Base-by-base conservation (phyloP, 495 filamentous ascomycete genomes). In the Aspergillus homomorphus region DNA sequence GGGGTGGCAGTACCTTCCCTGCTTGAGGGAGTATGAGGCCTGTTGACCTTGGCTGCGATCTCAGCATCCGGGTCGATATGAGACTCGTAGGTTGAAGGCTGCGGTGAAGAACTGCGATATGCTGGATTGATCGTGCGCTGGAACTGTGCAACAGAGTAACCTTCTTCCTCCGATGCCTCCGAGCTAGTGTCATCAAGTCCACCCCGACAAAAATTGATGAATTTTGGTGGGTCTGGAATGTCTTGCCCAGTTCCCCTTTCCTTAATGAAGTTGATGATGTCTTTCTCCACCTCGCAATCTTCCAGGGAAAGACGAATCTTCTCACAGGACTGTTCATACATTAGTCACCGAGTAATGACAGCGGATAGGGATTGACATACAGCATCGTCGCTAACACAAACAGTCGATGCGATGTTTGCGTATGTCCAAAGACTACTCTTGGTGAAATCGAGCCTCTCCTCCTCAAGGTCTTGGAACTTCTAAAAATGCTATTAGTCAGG, bases 381-480 rank as follows among this genome's bases (percentile, higher is more conserved):
- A 53, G 88, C 87, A 76, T 99, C 95, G 69, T 99, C 95, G 73
- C 94, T 97, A 10, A 99, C 93, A 65, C 95, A 99, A n/a, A 98
- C 95, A 23, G 93, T 98, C 1, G 92, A 96, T 2, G 92, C 88
- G 60, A 98, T 89, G 66, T 99, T 99, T 23, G 95, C 95, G 67
- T 97, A 98, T 19, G 83, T 90, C 95, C 95, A 99, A 14, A 98
- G 79, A 67, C 95, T 98, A 75, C 88, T 92, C 78, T 98, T 99
- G 56, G 89, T 89, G 68, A 95, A 98, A 69, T 99, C 95, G 26
- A 99, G 81, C 44, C 95, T 81, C 75, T 99, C 95, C 70, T 98
- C 95, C 74, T 99, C 95, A 10, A 99, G 84, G 66, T 99, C 95
- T 84, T 99, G 95, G 73, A 99, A 99, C 83, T 97, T 98, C 84